Conservation (phyloP, 306 rosid genomes). For the Styphnolobium japonicum region DNA sequence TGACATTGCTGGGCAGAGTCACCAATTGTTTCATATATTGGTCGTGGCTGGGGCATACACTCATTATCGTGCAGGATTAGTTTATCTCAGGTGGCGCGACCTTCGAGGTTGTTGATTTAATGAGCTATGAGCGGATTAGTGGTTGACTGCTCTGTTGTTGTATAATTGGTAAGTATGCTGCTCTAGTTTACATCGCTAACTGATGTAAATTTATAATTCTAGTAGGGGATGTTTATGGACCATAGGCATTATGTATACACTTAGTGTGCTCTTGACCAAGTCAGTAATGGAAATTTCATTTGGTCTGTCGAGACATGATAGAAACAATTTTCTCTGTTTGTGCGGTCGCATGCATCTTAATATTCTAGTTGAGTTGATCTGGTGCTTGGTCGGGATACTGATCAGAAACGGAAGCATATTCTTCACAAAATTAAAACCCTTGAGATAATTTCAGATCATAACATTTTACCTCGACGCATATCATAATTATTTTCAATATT, state of each 20-base stretch:
- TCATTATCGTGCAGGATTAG: constrained; percentile 89
- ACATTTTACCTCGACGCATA: too few species aligned
- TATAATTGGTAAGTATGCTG: neutral
- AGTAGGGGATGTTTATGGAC: constrained; percentile 9
- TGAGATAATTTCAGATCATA: too few species aligned
- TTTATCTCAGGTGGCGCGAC: constrained; percentile 94
- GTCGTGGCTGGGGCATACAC: constrained; percentile 94
- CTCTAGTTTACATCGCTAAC: neutral
- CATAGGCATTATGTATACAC: neutral
- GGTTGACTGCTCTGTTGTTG: constrained; percentile 9
- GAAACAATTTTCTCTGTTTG: neutral
- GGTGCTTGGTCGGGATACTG: neutral
- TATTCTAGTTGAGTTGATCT: neutral
- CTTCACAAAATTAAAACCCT: neutral
- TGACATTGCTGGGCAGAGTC: constrained; percentile 97
- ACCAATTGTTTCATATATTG: constrained; percentile 80
- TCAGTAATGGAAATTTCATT: constrained; percentile 8
- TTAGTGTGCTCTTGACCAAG: neutral
- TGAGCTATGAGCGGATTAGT: constrained; percentile 2
- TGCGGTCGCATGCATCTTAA: neutral
- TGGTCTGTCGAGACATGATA: neutral
- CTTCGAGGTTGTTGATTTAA: constrained; percentile 67
- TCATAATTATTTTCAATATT: too few species aligned
- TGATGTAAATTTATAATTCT: constrained; percentile 23
- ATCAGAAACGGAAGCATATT: neutral